Conservation (phyloP, 148 eudicot species). For the Diospyros kaki region DNA sequence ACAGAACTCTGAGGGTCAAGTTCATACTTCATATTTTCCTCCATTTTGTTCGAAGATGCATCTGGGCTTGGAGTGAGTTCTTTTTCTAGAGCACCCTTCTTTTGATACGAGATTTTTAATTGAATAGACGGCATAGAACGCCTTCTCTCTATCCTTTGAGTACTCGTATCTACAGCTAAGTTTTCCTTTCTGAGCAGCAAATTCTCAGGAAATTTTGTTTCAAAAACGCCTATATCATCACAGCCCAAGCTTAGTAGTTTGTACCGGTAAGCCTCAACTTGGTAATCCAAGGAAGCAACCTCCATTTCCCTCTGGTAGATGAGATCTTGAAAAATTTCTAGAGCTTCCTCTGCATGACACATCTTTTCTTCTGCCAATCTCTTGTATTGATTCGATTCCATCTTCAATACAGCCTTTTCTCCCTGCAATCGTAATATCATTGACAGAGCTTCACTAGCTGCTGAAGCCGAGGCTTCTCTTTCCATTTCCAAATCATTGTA, state of each 20-base stretch:
- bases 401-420: conserved; percentile 77
- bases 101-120: conserved; percentile 19
- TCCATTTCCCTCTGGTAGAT: conserved; percentile 92
- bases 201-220: conserved; percentile 54
- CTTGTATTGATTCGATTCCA: conserved; percentile 91
- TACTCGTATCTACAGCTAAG: conserved; percentile 25
- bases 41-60: conserved; percentile 23
- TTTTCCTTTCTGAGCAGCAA: conserved; percentile 44
- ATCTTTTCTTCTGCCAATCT: conserved; percentile 90
- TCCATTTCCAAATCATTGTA: conserved; percentile 82
- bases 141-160: conserved; percentile 29
- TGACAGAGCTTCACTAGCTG: conserved; percentile 85
- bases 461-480: conserved; percentile 75
- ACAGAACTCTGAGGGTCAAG: background rate
- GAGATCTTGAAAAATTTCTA: conserved; percentile 61
- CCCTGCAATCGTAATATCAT: conserved; percentile 87
- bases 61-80: conserved; percentile 34
- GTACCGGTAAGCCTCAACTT: conserved; percentile 73
- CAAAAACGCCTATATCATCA: conserved; percentile 40
- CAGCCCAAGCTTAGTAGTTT: conserved; percentile 70
- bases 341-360: conserved; percentile 69
- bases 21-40: conserved; percentile 25
- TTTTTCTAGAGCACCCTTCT: conserved; percentile 38
- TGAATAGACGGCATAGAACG: conserved; percentile 46
- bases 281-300: conserved; percentile 70